Base-by-base conservation (phyloP, 768 basidiomycete species). In the Suillus lakei region DNA sequence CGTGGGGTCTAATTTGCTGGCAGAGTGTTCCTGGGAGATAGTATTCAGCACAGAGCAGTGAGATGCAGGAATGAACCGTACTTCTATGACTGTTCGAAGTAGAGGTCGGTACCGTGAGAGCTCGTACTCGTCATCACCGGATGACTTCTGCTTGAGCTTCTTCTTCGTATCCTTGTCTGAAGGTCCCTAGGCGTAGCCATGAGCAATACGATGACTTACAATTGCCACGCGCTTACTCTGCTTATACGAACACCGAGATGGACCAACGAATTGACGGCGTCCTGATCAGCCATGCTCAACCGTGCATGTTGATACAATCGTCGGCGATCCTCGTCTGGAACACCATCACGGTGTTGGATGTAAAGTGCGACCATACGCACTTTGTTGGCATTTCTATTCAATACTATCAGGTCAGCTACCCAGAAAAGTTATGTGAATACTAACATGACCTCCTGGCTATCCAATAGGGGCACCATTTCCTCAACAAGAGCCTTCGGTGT, bases 401-500 rank as follows among this genome's bases (percentile, higher is more conserved):
- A 12, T 16, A 34, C 28, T 39, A 46, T 65, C 50, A 55, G 28
- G 56, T 56, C 9, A 30, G 36, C 10, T 38, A 18, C 18, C 12
- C 34, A 50, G 48, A 32, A 62, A 41, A 51, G 30, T 16, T 61
- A 26, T n/a, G 39, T 56, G 44, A 41, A 65, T 23, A 76, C 87
- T 73, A 76, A 95, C 96, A 89, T 84, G 64, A 98, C 88, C 21
- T 92, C 90, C 61, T 89, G 85, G 74, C 92, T 91, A 72, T 96
- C 97, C 30, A 99, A 83, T 36, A 99, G 79, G 0, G 98, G 97
- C 0, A 99, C 96, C 98, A 99, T 99, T 76, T 99, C 96, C 75
- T 99, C 98, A 2, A 99, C 96, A 4, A 99, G 80, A 0, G 86
- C 88, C 76, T 98, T 98, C 2, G 98, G 98, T n/a, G 88, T 83